A percentile compares a stretch with the other conserved stretches of the same genome.
Evolutionary conservation across 306 rosid genomes (phyloP).

Genomic region (Sophora flavescens): DNA sequence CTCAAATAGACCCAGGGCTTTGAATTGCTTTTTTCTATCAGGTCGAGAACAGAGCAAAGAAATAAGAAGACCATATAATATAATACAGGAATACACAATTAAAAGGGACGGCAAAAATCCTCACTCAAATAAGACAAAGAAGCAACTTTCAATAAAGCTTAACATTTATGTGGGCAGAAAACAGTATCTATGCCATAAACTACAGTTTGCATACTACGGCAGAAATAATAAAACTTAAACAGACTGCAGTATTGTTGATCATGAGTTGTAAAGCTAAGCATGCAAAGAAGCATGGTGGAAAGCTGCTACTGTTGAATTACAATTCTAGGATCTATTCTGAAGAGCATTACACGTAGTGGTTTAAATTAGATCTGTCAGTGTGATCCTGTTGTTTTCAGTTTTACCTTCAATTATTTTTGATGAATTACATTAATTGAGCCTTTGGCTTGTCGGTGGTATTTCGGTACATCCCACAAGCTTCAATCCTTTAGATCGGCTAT

Average conservation of each 20-base stretch:
- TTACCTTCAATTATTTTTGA: not conserved
- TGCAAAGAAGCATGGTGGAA: conserved; percentile 26
- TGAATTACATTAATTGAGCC: too few species aligned
- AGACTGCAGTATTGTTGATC: not conserved
- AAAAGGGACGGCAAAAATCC: conserved; percentile 38
- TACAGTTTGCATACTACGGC: not conserved
- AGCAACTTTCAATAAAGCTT: too few species aligned
- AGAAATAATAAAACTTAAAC: not conserved
- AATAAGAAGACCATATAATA: not conserved
- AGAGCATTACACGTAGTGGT: not conserved
- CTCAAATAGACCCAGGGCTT: not conserved
- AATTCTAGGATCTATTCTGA: not conserved
- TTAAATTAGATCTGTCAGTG: conserved; percentile 3
- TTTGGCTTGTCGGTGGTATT: too few species aligned
- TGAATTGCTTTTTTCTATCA: not conserved
- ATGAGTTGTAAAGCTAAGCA: conserved; percentile 44
- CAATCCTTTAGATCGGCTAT: too few species aligned
- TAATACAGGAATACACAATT: conserved; percentile 7
- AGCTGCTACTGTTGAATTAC: not conserved
- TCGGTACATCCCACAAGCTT: too few species aligned
- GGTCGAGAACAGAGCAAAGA: not conserved
- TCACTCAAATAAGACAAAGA: conserved; percentile 37
- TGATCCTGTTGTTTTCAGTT: not conserved
- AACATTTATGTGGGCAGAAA: not conserved
- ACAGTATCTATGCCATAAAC: not conserved